Evolutionary conservation across 2,329 filamentous ascomycete species (phyloP).

Genomic region (Alternaria burnsii): DNA sequence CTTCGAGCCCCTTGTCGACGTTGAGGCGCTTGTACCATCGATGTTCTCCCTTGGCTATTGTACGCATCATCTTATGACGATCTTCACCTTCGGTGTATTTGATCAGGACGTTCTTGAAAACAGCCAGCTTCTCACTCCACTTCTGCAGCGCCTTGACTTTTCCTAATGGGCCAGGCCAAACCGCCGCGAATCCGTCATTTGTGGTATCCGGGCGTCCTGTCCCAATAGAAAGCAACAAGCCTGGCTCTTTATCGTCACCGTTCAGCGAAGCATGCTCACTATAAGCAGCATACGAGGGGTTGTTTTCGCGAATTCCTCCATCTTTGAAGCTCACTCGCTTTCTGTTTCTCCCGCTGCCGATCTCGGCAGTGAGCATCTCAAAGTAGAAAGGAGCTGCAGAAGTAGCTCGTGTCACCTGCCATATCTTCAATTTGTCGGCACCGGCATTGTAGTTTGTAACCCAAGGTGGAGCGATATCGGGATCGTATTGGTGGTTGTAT

Average conservation of each 20-base stretch:
- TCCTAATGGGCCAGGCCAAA: conserved; percentile 58
- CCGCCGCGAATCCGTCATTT: conserved; percentile 57
- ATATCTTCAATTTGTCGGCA: conserved; percentile 58
- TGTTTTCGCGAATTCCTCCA: conserved; percentile 61
- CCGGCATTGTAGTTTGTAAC: conserved; percentile 59
- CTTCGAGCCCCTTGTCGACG: conserved; percentile 56
- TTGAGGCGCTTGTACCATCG: conserved; percentile 62
- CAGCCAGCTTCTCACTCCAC: conserved; percentile 59
- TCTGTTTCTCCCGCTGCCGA: conserved; percentile 47
- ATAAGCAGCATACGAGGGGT: conserved; percentile 58
- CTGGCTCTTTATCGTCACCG: conserved; percentile 54
- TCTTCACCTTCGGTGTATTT: conserved; percentile 62
- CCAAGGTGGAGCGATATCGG: conserved; percentile 54
- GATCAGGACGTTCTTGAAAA: conserved; percentile 60
- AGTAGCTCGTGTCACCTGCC: conserved; percentile 62
- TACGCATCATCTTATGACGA: conserved; percentile 57
- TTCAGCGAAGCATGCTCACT: conserved; percentile 58
- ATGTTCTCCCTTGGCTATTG: conserved; percentile 57
- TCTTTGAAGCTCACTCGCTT: conserved; percentile 56
- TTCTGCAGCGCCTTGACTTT: conserved; percentile 53
- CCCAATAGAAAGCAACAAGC: conserved; percentile 57
- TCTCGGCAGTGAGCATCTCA: conserved; percentile 57
- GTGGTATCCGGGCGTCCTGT: conserved; percentile 56
- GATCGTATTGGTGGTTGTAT: conserved; percentile 57
- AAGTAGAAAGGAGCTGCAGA: conserved; percentile 64